A percentile compares a stretch with the other conserved stretches of the same genome.
phyloP scores from a whole-genome alignment of 495 filamentous ascomycete genomes.

The Oleoguttula mirabilis region DNA sequence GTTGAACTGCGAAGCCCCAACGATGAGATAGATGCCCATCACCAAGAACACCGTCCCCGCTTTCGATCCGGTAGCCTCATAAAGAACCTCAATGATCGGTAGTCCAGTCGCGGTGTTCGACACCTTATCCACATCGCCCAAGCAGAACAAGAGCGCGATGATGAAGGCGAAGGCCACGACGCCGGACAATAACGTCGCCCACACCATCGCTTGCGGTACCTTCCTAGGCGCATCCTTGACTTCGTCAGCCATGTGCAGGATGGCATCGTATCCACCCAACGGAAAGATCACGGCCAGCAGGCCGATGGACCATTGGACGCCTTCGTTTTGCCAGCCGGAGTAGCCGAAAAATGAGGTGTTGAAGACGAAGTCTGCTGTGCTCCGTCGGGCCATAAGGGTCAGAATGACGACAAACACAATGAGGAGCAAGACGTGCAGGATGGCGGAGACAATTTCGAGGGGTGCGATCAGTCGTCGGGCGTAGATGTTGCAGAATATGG shows the following conservation, averaged over 20 bases:
- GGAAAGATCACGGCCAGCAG: neutral
- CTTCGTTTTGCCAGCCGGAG: constrained; percentile 6
- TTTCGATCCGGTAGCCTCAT: constrained; percentile 3
- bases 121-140: constrained; percentile 4
- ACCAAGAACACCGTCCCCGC: constrained; percentile 4
- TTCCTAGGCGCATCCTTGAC: neutral
- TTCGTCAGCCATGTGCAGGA: constrained; percentile 14
- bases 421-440: constrained; percentile 39
- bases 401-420: constrained; percentile 34
- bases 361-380: constrained; percentile 29
- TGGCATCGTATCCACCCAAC: constrained; percentile 7
- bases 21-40: constrained; percentile 1
- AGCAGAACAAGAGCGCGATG: constrained; percentile 7
- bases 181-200: neutral
- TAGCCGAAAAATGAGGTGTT: constrained; percentile 2
- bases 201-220: neutral
- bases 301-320: constrained; percentile 8
- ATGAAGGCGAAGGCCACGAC: constrained; percentile 4
- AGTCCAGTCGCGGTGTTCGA: neutral
- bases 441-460: constrained; percentile 38
- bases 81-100: constrained; percentile 9
- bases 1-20: neutral
- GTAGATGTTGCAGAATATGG: constrained; percentile 36
- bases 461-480: constrained; percentile 33
- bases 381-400: constrained; percentile 33